Evolutionary conservation across 495 filamentous ascomycete genomes (phyloP), one percentile per base, ranked within the genome.

Genomic region (Penicillium tannophilum): DNA sequence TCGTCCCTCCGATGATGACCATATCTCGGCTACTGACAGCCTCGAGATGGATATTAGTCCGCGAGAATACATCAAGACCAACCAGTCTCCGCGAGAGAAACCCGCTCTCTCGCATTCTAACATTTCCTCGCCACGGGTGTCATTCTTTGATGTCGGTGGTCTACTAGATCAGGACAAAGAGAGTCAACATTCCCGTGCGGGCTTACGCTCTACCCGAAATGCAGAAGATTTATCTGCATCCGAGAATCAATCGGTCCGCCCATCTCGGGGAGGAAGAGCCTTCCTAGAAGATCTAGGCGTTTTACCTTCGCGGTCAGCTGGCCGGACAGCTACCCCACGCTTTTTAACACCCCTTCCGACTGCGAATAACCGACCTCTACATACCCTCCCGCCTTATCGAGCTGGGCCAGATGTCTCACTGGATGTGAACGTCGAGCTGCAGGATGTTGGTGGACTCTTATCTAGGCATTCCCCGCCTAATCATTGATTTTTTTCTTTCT

Each of bases 91-190:
- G 0, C 64, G 60, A 30, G 63, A 69, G 6, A 56, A 50, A 9
- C 39, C 60, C 4, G 17, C 49, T 0, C 26, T 55, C 8, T 11
- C 53, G 2, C 49, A 61, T 7, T 24, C 44, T 5, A 55, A 45
- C 7, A 53, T 69, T 16, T 76, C 80, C 2, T 79, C 82, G 8
- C 75, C 78, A 4, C 70, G 73, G 11, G 76, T 86, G 4, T 89
- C 86, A 14, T 87, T 93, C 63, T 89, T 90, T 60, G 89, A 92
- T 62, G 84, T 87, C 28, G 88, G 88, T 35, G 86, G 86, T 6
- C 73, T 91, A 2, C 72, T 90, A 2, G 79, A 82, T 23, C 71
- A 75, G n/a, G 52, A 57, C 24, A 56, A 48, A 28, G 47, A 23
- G 54, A 68, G 57, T 28, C 56, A 54, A n/a, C 60, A 49, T 58